Evolutionary conservation across 1,284 basidiomycete species (phyloP), one percentile per base, ranked within the genome.

Genomic region (Laetiporus sulphureus): DNA sequence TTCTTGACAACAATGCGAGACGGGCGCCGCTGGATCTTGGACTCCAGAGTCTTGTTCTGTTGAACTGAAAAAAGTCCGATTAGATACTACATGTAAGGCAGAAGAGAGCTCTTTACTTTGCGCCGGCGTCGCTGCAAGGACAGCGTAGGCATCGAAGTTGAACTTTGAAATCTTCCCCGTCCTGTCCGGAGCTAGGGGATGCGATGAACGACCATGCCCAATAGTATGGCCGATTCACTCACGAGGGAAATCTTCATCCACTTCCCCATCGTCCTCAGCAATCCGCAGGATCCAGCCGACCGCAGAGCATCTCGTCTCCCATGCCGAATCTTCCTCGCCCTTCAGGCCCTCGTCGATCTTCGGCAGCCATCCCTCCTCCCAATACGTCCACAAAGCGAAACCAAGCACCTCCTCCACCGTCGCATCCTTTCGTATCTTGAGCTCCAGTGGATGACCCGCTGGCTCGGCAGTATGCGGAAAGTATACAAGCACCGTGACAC

Each of bases 181-280:
- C 25, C 95, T 73, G 59, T 98, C 96, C 10, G 96, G 85, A 2
- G 94, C 93, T 92, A 51, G n/a, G 50, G 20, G 13, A 5, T 32
- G 15, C 21, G 13, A 25, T 27, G 4, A 27, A 15, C 24, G 15
- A 25, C 15, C 4, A 6, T 27, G 10, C 22, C 15, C 13, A n/a
- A 13, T 11, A 35, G 25, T 13, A 22, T n/a, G 18, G 29, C 3
- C 11, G 16, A 23, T 32, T 36, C 58, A 52, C 78, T 51, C 57
- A 93, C 91, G 83, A 22, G 96, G 95, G 57, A 95, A 99, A 63
- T 99, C 96, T 60, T 98, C 95, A 59, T 99, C 96, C 0, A 98
- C 92, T 62, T 97, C 92, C 13, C 96, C 96, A 61, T 98, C 93
- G 39, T 94, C 91, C 57, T 99, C 95, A 6, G 94, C 91, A 43